phyloP scores from a whole-genome alignment of 108 stramenopile species.

The Mayamaea pseudoterrestris region DNA sequence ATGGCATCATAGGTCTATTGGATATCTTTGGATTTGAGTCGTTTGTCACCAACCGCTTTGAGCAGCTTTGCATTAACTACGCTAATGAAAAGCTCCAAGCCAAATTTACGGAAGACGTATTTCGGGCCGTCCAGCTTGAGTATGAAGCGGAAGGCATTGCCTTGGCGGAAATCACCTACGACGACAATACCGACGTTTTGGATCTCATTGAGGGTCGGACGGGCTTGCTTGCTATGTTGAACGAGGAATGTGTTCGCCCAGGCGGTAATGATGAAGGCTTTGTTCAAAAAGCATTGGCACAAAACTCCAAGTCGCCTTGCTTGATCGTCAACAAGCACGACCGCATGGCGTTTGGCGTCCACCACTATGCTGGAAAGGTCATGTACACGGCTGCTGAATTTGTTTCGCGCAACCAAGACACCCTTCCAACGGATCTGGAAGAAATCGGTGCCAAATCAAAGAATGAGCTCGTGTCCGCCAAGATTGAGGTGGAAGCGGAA shows the following conservation, averaged over 20 bases:
- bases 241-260: conserved; percentile 91
- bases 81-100: conserved; percentile 88
- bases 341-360: conserved; percentile 67
- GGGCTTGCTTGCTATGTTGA: conserved; percentile 84
- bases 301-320: conserved; percentile 39
- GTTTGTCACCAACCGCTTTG: conserved; percentile 81
- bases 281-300: conserved; percentile 42
- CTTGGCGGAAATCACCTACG: conserved; percentile 74
- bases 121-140: conserved; percentile 76
- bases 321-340: conserved; percentile 32
- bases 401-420: conserved; percentile 76
- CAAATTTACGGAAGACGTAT: conserved; percentile 82
- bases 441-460: conserved; percentile 29
- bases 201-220: conserved; percentile 86
- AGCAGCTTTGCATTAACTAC: conserved; percentile 93
- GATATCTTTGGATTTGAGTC: conserved; percentile 99
- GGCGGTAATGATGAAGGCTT: conserved; percentile 78
- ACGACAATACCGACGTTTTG: conserved; percentile 86
- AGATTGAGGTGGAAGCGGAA: conserved; percentile 22
- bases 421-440: conserved; percentile 55
- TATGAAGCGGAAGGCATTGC: conserved; percentile 88
- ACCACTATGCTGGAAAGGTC: conserved; percentile 90
- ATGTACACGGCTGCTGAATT: conserved; percentile 75
- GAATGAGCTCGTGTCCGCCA: conserved; percentile 32
- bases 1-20: conserved; percentile 84